Evolutionary conservation across 129 eudicot species (phyloP).

Genomic region (Helianthus tuberosus): DNA sequence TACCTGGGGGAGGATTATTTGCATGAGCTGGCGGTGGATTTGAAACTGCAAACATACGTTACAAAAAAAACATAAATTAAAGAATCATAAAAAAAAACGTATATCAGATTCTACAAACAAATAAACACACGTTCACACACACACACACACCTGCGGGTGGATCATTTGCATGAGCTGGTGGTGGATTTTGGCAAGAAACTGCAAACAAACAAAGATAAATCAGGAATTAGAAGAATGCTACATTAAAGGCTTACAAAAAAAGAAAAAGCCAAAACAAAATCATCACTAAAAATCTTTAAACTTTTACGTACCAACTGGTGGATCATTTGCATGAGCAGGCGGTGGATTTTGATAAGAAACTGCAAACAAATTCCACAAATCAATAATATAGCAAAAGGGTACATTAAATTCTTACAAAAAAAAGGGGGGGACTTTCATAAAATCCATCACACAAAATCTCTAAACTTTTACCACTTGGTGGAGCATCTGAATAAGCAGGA

Average conservation of each 20-base stretch:
- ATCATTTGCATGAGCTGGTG: slow-evolving; percentile 8
- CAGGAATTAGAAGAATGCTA: neutral
- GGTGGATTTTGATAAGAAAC: too few species aligned
- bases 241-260: neutral
- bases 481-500: too few species aligned
- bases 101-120: neutral
- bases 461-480: too few species aligned
- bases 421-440: too few species aligned
- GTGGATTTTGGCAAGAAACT: slow-evolving; percentile 23
- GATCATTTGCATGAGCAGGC: too few species aligned
- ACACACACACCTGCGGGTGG: slow-evolving; percentile 5
- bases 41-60: slow-evolving; percentile 7
- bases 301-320: too few species aligned
- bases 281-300: neutral
- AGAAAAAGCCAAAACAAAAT: neutral
- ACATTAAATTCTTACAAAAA: too few species aligned
- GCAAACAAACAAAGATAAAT: neutral
- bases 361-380: too few species aligned
- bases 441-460: too few species aligned
- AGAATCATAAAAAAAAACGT: neutral
- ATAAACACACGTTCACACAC: too few species aligned
- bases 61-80: neutral
- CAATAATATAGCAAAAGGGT: too few species aligned
- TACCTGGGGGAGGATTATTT: neutral
- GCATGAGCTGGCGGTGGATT: slow-evolving; percentile 24